Evolutionary conservation across 2,329 filamentous ascomycete species (phyloP).

Genomic region (Aspergillus calidoustus): DNA sequence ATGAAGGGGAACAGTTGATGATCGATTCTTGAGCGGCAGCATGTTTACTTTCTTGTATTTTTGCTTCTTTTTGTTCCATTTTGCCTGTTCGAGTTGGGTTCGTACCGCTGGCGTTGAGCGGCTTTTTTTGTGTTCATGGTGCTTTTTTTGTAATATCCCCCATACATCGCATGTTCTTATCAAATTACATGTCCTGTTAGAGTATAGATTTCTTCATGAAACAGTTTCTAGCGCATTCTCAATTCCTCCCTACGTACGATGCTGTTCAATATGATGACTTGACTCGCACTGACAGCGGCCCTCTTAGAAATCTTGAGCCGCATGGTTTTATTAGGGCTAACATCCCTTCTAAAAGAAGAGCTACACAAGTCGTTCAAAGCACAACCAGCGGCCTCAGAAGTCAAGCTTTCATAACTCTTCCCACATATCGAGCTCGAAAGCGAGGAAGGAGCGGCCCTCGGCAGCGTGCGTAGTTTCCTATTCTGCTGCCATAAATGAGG

Average conservation of each 20-base stretch:
- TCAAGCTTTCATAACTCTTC: no score
- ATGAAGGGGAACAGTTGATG: slow-evolving; percentile 92
- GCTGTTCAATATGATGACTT: background rate
- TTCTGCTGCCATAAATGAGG: background rate
- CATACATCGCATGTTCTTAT: background rate
- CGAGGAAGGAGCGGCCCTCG: background rate
- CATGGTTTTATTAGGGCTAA: background rate
- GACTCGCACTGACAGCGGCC: no score
- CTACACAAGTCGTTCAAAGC: no score
- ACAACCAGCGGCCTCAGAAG: no score
- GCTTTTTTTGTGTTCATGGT: background rate
- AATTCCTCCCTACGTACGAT: background rate
- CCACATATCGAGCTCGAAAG: no score
- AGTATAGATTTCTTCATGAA: background rate
- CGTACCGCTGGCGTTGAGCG: background rate
- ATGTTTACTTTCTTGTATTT: background rate
- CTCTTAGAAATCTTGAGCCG: no score
- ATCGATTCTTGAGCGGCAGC: slow-evolving; percentile 56
- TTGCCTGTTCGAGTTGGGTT: slow-evolving; percentile 4
- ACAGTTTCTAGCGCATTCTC: background rate
- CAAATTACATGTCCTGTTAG: background rate
- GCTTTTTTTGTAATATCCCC: background rate
- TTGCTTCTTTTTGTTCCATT: slow-evolving; percentile 2
- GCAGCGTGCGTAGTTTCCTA: background rate
- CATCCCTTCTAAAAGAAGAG: no score